Base-by-base conservation (phyloP, 306 rosid genomes). In the Acacia confusa region DNA sequence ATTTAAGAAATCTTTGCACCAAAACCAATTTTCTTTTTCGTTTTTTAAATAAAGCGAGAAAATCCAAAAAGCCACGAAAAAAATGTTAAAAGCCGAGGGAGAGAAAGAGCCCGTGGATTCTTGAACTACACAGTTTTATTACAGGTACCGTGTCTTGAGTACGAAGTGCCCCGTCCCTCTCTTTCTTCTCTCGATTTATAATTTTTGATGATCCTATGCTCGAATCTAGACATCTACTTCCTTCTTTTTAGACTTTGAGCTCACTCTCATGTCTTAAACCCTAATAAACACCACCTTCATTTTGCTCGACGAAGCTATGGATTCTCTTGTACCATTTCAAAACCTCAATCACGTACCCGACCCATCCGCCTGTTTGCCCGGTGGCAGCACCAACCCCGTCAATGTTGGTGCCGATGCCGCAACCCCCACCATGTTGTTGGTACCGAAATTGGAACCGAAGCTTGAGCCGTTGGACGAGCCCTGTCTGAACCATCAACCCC, bases 381-480 rank as follows among this genome's bases (percentile, higher is more conserved):
- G 68, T 65, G 34, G 47, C 88, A 28, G 72, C 85, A 43, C 32
- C 1, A 25, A 61, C 44, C 12, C 77, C 34, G 5, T 65, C 45
- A 17, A 61, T 44, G 44, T 10, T 9, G 71, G n/a, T 2, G 14
- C 22, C 65, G 7, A 7, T 15, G 52, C 22, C 64, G 4, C 6
- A 3, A 22, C 58, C 57, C 22, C 67, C 25, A 15, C 77, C 43
- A 72, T 20, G 15, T 15, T 88, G 65, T 70, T 78, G 11, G 50
- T 74, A 76, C 97, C 97, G 2, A 84, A 86, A 48, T 36, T 90
- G 32, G 93, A 87, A 22, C 98, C 98, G 4, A 95, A 92, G 81
- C 83, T 74, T 13, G 98, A 95, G 70, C 98, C 97, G 4, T 82
- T 78, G 4, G 97, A 92, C 13, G 94, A 84, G 45, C 77, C 85